Evolutionary conservation across 257 asterid genomes (phyloP).

Genomic region (Salvia hispanica): DNA sequence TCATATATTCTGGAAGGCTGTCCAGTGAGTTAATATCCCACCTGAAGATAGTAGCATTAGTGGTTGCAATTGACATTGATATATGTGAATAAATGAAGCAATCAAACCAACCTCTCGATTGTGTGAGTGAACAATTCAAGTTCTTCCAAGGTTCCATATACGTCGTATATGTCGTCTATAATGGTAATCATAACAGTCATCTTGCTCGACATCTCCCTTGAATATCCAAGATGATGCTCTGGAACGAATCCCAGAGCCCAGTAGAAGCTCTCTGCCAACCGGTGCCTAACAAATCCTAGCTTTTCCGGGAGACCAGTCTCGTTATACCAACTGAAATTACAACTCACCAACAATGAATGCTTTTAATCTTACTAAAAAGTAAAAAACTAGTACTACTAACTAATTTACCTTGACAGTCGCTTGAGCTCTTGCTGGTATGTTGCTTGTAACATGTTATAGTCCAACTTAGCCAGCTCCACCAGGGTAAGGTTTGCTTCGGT

Average conservation of each 20-base stretch:
- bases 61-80: too few relatives aligned
- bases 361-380: too few relatives aligned
- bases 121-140: constrained; percentile 46
- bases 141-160: constrained; percentile 55
- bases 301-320: constrained; percentile 36
- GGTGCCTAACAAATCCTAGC: constrained; percentile 48
- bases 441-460: constrained; percentile 46
- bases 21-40: constrained; percentile 50
- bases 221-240: constrained; percentile 34
- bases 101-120: constrained; percentile 35
- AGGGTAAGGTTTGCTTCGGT: constrained; percentile 18
- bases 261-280: constrained; percentile 47
- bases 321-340: constrained; percentile 45
- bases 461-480: constrained; percentile 40
- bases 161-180: constrained; percentile 53
- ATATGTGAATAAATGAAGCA: too few relatives aligned
- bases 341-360: neutral
- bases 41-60: constrained; percentile 3
- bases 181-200: constrained; percentile 31
- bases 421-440: constrained; percentile 45
- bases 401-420: constrained; percentile 37
- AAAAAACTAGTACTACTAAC: too few relatives aligned
- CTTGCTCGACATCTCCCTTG: constrained; percentile 42
- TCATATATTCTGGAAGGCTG: constrained; percentile 50
- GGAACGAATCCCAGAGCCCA: constrained; percentile 46